Base-by-base conservation (phyloP, 495 filamentous ascomycete species). In the Patellaria atrata region DNA sequence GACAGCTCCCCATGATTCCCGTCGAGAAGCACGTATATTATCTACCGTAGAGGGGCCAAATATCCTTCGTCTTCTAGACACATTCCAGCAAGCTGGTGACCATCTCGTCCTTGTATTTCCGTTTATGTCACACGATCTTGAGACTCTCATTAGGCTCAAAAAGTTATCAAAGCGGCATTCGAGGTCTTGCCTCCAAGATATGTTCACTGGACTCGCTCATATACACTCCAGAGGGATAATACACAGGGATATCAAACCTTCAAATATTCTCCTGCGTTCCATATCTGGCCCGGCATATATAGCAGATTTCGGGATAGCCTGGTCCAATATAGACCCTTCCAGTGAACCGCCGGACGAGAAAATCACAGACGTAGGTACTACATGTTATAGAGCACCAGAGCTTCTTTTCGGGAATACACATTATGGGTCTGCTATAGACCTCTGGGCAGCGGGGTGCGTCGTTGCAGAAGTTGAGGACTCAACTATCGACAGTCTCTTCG, bases 241-340 rank as follows among this genome's bases (percentile, higher is more conserved):
- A 44, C 89, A 97, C 55, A 75, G 89, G 19, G 89, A 97, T 50
- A 64, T 97, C 50, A 97, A 97, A 52, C 86, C 89, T 5, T 78
- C 82, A 1, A 91, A 93, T 44, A 70, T 97, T 31, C 61, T 96
- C 23, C 65, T 96, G 40, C 55, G 68, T 24, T 71, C 73, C 1
- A 59, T 65, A 0, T 53, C 63, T n/a, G 78, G 81, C 1, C 75
- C 79, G 1, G 79, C 80, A 3, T 77, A 73, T 31, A 62, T 97
- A 13, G 72, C 79, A 11, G 89, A 97, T 57, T 96, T 97, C 59
- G 89, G 89, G 14, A 87, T 87, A 23, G 71, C 87, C 5, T 94
- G 80, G 79, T 71, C 75, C 39, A 70, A 76, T 6, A 51, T 59
- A 2, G 77, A 75, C 20, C 36, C 61, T 2, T 50, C 56, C 1